phyloP scores from a whole-genome alignment of 164 flowering plant species.

The Chloranthus sessilifolius region DNA sequence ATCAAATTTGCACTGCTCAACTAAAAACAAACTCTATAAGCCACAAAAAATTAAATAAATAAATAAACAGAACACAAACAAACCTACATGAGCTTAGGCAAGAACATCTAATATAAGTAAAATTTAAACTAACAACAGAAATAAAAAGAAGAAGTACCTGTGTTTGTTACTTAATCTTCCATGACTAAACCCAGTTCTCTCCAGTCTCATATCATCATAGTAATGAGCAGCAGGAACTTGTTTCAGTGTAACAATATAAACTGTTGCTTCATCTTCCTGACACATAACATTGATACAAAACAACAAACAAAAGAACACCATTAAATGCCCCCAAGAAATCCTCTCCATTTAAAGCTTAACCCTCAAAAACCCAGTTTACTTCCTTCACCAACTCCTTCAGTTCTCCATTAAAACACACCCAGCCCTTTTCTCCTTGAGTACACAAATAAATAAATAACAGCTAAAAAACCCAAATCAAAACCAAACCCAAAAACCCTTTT shows the following conservation, averaged over 20 bases:
- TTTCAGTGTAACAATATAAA: constrained; percentile 74
- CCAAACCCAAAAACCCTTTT: constrained; percentile 1
- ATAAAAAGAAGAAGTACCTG: constrained; percentile 28
- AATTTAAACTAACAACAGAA: constrained; percentile 4
- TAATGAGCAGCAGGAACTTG: constrained; percentile 49
- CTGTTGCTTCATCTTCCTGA: constrained; percentile 41
- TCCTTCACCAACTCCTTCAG: not conserved
- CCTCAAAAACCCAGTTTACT: not conserved
- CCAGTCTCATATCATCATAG: constrained; percentile 24
- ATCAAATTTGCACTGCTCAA: too few species aligned
- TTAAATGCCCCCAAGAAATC: constrained; percentile 26
- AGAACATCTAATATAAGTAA: too few species aligned
- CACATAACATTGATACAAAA: constrained; percentile 25
- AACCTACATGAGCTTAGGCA: too few species aligned
- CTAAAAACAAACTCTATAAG: too few species aligned
- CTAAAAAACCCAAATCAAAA: constrained; percentile 6
- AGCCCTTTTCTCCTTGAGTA: too few species aligned
- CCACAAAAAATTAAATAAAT: too few species aligned
- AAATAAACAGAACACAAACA: too few species aligned
- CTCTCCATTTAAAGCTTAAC: constrained; percentile 32
- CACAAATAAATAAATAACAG: too few species aligned
- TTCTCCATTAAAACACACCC: too few species aligned
- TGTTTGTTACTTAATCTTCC: constrained; percentile 26
- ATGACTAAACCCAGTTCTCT: constrained; percentile 13
- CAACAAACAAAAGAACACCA: constrained; percentile 38